phyloP scores from a whole-genome alignment of 371 early-diverging fungal species.

The Apophysomyces variabilis region DNA sequence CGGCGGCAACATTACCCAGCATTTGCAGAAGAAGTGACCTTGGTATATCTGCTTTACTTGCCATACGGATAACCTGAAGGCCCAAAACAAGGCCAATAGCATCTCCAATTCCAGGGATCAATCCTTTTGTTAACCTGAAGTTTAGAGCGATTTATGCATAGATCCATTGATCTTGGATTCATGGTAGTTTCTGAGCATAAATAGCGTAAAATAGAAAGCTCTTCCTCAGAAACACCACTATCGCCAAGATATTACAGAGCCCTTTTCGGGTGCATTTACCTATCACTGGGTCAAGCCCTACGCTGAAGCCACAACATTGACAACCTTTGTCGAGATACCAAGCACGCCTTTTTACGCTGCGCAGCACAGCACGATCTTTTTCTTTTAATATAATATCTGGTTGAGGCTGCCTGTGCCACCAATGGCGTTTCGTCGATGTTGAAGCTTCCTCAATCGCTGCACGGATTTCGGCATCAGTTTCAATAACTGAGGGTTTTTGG shows the following conservation, averaged over 20 bases:
- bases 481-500: constrained; percentile 19
- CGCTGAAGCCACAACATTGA: constrained; percentile 47
- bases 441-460: constrained; percentile 24
- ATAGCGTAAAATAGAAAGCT: too few species aligned
- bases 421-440: constrained; percentile 24
- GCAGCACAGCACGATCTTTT: constrained; percentile 35
- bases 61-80: constrained; percentile 40
- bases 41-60: constrained; percentile 45
- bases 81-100: constrained; percentile 41
- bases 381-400: constrained; percentile 35
- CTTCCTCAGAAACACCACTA: too few species aligned
- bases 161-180: too few species aligned
- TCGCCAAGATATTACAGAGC: too few species aligned
- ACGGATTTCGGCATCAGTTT: constrained; percentile 28
- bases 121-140: constrained; percentile 25
- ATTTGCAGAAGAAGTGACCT: constrained; percentile 38
- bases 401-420: constrained; percentile 37
- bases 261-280: constrained; percentile 29
- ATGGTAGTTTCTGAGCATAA: too few species aligned
- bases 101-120: constrained; percentile 57
- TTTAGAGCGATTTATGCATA: too few species aligned
- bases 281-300: constrained; percentile 56
- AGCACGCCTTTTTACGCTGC: constrained; percentile 43
- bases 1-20: constrained; percentile 50
- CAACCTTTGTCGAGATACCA: constrained; percentile 45